Evolutionary conservation across 2,329 filamentous ascomycete species (phyloP).

Genomic region (Neocucurbitaria cava): DNA sequence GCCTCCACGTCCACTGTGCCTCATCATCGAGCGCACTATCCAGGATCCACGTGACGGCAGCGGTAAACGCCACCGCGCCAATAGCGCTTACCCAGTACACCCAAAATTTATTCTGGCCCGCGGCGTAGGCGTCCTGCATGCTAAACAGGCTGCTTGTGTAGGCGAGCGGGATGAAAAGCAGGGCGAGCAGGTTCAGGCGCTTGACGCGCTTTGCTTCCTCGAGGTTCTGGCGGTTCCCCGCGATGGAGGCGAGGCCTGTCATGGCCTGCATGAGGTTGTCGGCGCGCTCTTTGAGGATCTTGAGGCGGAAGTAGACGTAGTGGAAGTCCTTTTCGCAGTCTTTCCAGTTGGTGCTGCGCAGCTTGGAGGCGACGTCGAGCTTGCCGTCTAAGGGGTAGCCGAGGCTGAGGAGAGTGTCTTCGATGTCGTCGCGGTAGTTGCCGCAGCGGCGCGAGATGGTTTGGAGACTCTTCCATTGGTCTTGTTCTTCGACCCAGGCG

Average conservation of each 20-base stretch:
- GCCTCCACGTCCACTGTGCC: slow-evolving; percentile 32
- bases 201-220: slow-evolving; percentile 47
- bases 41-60: slow-evolving; percentile 31
- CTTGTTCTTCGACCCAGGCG: slow-evolving; percentile 43
- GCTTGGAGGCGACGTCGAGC: neutral
- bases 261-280: slow-evolving; percentile 44
- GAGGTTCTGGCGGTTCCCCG: slow-evolving; percentile 43
- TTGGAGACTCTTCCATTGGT: slow-evolving; percentile 43
- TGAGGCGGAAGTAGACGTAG: slow-evolving; percentile 43
- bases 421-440: slow-evolving; percentile 46
- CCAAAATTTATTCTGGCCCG: slow-evolving; percentile 37
- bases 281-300: slow-evolving; percentile 41
- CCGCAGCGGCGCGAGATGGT: slow-evolving; percentile 44
- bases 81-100: slow-evolving; percentile 43
- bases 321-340: slow-evolving; percentile 41
- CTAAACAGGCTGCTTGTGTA: slow-evolving; percentile 44
- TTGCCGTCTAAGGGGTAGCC: slow-evolving; percentile 29
- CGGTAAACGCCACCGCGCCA: slow-evolving; percentile 31
- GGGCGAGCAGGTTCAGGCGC: slow-evolving; percentile 40
- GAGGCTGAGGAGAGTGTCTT: slow-evolving; percentile 40
- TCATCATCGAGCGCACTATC: slow-evolving; percentile 38
- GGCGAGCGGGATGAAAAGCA: slow-evolving; percentile 44
- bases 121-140: slow-evolving; percentile 42
- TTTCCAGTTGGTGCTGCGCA: slow-evolving; percentile 23
- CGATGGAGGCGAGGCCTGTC: slow-evolving; percentile 44